phyloP scores from a whole-genome alignment of 1,284 basidiomycete species.

The Papiliotrema nemorosa region DNA sequence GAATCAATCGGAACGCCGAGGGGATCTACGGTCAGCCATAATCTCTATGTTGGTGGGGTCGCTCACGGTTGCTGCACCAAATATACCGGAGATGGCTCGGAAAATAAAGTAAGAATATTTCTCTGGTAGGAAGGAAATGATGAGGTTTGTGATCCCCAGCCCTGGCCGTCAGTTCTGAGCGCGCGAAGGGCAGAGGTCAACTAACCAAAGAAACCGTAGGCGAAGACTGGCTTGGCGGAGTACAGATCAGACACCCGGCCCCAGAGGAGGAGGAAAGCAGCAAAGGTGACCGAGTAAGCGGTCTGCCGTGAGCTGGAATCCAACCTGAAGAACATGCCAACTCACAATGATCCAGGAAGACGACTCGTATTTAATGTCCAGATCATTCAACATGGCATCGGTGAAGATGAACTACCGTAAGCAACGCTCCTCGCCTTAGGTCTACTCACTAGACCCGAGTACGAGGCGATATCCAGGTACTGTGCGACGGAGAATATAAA shows the following conservation, averaged over 20 bases:
- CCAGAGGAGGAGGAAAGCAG: constrained; percentile 38
- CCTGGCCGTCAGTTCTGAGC: background rate
- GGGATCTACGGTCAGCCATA: constrained; percentile 20
- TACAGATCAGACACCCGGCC: constrained; percentile 40
- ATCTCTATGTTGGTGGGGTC: background rate
- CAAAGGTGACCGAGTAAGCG: constrained; percentile 40
- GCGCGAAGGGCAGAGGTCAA: background rate
- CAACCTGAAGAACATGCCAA: background rate
- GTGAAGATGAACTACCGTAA: background rate
- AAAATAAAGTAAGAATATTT: constrained; percentile 35
- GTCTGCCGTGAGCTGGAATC: constrained; percentile 14
- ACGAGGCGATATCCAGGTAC: constrained; percentile 9
- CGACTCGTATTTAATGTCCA: constrained; percentile 4
- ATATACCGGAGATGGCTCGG: constrained; percentile 33
- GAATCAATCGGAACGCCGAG: constrained; percentile 31
- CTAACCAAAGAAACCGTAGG: constrained; percentile 29
- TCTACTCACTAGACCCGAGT: background rate
- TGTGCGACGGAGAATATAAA: constrained; percentile 22
- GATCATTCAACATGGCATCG: background rate
- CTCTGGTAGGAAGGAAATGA: constrained; percentile 35
- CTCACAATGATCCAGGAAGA: constrained; percentile 10
- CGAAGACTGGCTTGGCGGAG: constrained; percentile 34
- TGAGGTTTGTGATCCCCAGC: constrained; percentile 19
- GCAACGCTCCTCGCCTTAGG: no score
- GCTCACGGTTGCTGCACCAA: constrained; percentile 18